A percentile compares a stretch with the other conserved stretches of the same genome.
Conservation (phyloP, 805 yeast genomes). For the Komagataella pseudopastoris region DNA sequence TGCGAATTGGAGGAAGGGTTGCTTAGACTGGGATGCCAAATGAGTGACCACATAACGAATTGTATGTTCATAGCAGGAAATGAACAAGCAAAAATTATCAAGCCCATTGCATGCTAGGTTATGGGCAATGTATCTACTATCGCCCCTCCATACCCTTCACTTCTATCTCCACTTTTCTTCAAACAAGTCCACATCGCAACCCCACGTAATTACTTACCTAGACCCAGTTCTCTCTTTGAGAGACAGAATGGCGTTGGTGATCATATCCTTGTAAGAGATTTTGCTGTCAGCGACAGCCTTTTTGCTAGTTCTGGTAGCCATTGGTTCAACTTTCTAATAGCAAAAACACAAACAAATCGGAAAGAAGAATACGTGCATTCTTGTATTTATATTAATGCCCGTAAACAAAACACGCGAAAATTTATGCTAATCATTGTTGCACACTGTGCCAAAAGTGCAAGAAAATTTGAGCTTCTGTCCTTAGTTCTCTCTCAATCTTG, state of each 20-base stretch:
- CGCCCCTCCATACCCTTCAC: not conserved
- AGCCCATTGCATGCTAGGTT: too few species aligned
- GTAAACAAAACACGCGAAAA: not conserved
- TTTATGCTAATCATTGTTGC: not conserved
- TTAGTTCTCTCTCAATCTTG: not conserved
- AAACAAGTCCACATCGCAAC: not conserved
- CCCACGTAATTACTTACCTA: slow-evolving; percentile 27
- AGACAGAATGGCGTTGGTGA: slow-evolving; percentile 51
- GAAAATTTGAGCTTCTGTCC: not conserved
- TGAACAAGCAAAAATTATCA: not conserved
- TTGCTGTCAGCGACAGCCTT: slow-evolving; percentile 16
- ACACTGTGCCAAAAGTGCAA: not conserved
- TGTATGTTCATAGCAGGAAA: not conserved
- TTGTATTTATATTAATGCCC: not conserved
- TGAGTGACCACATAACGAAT: not conserved
- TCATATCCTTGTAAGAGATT: slow-evolving; percentile 40
- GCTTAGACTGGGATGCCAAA: slow-evolving; percentile 6
- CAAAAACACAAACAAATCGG: not conserved
- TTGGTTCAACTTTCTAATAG: slow-evolving; percentile 9
- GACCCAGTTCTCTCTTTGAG: slow-evolving; percentile 77
- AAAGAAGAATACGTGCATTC: not conserved
- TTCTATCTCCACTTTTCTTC: not conserved
- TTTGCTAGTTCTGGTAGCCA: slow-evolving; percentile 21
- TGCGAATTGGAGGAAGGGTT: not conserved
- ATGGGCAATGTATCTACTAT: not conserved